Percentiles rank a stretch among this genome's conserved stretches.
Conservation (phyloP, 768 basidiomycete species). For the Amanita polypyramis region DNA sequence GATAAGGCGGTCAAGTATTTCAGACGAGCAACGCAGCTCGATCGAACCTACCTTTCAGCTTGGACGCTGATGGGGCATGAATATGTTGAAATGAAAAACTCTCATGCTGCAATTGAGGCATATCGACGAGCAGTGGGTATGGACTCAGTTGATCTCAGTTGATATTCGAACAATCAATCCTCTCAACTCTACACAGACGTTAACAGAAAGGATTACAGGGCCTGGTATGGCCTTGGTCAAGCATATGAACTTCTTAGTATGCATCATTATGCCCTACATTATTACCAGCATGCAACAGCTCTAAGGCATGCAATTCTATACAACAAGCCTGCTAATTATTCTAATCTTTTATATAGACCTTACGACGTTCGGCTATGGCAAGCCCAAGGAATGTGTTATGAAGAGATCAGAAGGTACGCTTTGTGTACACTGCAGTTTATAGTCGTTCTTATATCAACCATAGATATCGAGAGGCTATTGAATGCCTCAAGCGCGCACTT, state of each 20-base stretch:
- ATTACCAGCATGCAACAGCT: constrained; percentile 93
- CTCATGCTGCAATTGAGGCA: constrained; percentile 96
- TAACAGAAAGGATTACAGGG: constrained; percentile 92
- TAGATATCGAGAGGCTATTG: constrained; percentile 82
- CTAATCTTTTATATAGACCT: constrained; percentile 41
- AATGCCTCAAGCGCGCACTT: constrained; percentile 85
- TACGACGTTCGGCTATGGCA: constrained; percentile 97
- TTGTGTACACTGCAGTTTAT: neutral
- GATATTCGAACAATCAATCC: neutral
- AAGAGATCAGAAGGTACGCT: constrained; percentile 74
- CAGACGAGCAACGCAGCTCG: constrained; percentile 86
- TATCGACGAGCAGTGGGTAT: constrained; percentile 91
- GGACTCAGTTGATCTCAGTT: constrained; percentile 18
- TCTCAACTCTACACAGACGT: constrained; percentile 46
- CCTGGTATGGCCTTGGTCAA: constrained; percentile 98
- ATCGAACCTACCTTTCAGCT: constrained; percentile 89
- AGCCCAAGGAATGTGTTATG: constrained; percentile 88
- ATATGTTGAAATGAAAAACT: constrained; percentile 98
- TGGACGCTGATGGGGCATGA: constrained; percentile 99
- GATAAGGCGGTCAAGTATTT: constrained; percentile 96
- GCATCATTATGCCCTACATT: constrained; percentile 93
- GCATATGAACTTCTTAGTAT: constrained; percentile 95
- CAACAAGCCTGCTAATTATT: neutral
- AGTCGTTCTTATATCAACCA: constrained; percentile 2
- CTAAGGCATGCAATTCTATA: constrained; percentile 47